Evolutionary conservation across 495 filamentous ascomycete species (phyloP).

Genomic region (Penicillium lividum): DNA sequence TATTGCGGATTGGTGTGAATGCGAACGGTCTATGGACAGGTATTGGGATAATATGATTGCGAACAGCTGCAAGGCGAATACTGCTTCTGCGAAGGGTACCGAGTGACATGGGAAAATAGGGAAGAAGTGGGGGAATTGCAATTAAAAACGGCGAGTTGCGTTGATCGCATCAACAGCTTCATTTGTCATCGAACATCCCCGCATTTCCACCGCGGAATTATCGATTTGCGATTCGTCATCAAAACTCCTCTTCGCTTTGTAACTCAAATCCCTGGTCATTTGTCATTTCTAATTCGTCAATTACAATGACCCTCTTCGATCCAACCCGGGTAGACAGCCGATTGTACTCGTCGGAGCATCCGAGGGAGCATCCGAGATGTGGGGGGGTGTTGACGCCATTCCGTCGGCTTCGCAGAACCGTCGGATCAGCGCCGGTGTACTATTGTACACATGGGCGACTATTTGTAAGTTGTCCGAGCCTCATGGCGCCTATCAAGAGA

Average conservation of each 20-base stretch:
- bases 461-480: neutral
- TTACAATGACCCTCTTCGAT: neutral
- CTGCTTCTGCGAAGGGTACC: conserved; percentile 16
- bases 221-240: neutral
- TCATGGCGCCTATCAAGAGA: neutral
- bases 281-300: neutral
- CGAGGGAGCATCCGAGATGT: conserved; percentile 12
- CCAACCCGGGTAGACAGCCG: conserved; percentile 5
- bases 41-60: conserved; percentile 22
- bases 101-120: conserved; percentile 15
- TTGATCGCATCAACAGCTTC: conserved; percentile 9
- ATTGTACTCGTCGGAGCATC: neutral
- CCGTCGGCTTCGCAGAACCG: conserved; percentile 12
- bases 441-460: neutral
- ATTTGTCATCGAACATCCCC: conserved; percentile 30
- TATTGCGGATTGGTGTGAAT: conserved; percentile 24
- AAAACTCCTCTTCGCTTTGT: neutral
- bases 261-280: neutral
- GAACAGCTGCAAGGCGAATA: conserved; percentile 27
- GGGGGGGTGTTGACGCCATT: conserved; percentile 20
- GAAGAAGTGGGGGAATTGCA: conserved; percentile 1
- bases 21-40: conserved; percentile 4
- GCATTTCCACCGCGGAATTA: conserved; percentile 8
- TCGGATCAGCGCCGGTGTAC: conserved; percentile 8
- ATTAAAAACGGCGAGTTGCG: conserved; percentile 3